A percentile compares a stretch with the other conserved stretches of the same genome.
Evolutionary conservation across 306 rosid species (phyloP).

Genomic region (Mimosa pudica): DNA sequence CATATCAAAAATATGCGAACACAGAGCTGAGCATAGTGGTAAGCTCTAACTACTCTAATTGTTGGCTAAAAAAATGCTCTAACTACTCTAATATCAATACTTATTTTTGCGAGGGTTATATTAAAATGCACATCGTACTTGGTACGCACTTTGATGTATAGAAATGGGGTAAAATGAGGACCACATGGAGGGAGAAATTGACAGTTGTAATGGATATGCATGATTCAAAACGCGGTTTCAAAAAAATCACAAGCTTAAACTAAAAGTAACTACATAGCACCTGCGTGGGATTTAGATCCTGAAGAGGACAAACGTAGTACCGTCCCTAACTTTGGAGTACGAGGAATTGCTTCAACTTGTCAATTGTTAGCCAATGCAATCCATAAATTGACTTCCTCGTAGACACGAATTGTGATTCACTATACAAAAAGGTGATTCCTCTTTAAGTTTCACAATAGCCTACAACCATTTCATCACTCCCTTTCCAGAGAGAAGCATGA

Average conservation of each 20-base stretch:
- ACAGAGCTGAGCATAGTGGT: too few relatives aligned
- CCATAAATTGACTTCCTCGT: background rate
- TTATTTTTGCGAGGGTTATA: too few relatives aligned
- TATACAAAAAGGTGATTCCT: background rate
- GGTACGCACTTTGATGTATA: background rate
- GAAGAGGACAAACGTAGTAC: too few relatives aligned
- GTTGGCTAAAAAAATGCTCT: too few relatives aligned
- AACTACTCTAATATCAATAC: too few relatives aligned
- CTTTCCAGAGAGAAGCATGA: background rate
- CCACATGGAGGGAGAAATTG: background rate
- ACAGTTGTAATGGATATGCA: background rate
- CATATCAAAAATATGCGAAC: too few relatives aligned
- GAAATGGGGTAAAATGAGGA: background rate
- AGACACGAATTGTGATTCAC: background rate
- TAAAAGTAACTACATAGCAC: background rate
- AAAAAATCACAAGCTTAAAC: background rate
- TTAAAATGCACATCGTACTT: background rate
- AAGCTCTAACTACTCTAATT: too few relatives aligned
- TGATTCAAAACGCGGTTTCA: conserved; percentile 17
- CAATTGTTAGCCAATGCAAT: background rate
- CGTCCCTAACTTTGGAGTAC: background rate
- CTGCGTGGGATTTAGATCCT: background rate
- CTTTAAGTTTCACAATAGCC: background rate
- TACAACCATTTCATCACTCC: background rate
- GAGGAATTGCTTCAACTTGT: background rate